Base-by-base conservation (phyloP, 208 protist genomes). In the Borovskyia barvae region DNA sequence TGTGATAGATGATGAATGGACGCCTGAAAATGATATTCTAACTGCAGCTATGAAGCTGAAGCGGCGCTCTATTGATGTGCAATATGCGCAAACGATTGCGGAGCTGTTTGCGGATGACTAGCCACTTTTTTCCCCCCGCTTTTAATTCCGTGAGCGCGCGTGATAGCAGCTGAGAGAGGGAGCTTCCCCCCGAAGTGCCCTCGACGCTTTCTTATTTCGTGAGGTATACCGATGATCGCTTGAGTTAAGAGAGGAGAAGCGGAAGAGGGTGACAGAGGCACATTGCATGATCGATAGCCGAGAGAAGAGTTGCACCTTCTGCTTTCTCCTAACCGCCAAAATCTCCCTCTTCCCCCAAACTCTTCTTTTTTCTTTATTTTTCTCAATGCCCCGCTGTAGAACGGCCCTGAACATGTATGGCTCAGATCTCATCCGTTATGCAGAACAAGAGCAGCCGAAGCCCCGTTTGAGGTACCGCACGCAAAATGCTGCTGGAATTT, bases 1-100 rank as follows among this genome's bases (percentile, higher is more conserved):
- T 5, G 45, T 92, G 12, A 5, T 86, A 8, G 71, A 67, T 15
- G 86, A 93, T 24, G 79, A 90, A 48, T 95, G 89, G 89, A 92
- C 85, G 1, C 77, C 84, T 1, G 83, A 95, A 61, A 95, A 93
- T 61, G 76, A 73, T 22, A 45, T 89, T 1, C 43, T 93, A 19
- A 93, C 90, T 5, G 86, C 90, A 3, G 77, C 90, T 11, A 67
- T 85, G 67, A 94, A 94, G 70, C 60, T 96, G 35, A 86, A 88
- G 62, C 75, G 87, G 17, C 61, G 65, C 32, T 54, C 70, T 3
- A 88, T 96, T 52, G 76, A 87, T 9, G 58, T 54, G 17, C 41
- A 67, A 14, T 94, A 94, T 68, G 76, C 65, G n/a, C 48, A 72
- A 9, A 48, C 66, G 4, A 96, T 96, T 49, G 39, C 48, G 12